Evolutionary conservation across 768 basidiomycete genomes (phyloP).

Genomic region (Mycena galericulata): DNA sequence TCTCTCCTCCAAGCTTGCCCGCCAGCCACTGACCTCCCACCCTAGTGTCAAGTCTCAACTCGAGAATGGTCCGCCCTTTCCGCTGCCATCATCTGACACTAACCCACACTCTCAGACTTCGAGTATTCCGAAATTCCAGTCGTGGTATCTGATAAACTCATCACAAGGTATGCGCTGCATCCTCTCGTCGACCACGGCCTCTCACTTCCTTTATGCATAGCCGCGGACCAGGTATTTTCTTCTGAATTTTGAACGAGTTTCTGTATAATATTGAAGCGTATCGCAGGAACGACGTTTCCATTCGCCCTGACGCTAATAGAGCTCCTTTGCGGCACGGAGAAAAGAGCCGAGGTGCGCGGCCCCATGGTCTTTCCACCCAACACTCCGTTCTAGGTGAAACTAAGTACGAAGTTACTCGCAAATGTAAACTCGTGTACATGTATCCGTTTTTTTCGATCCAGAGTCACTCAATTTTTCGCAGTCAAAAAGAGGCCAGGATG

Average conservation of each 20-base stretch:
- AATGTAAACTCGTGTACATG: too few relatives aligned
- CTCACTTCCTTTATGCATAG: slow-evolving; percentile 46
- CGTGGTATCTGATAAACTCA: slow-evolving; percentile 75
- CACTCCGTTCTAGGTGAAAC: slow-evolving; percentile 53
- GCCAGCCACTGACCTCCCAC: slow-evolving; percentile 81
- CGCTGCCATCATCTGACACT: background rate
- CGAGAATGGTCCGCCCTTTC: slow-evolving; percentile 44
- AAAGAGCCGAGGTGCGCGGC: slow-evolving; percentile 67
- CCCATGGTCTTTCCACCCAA: slow-evolving; percentile 78
- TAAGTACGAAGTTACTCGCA: too few relatives aligned
- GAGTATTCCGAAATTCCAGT: slow-evolving; percentile 82
- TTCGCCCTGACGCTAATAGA: slow-evolving; percentile 86
- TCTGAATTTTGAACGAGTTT: too few relatives aligned
- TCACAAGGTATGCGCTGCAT: slow-evolving; percentile 73
- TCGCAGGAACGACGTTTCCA: slow-evolving; percentile 76
- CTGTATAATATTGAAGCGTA: background rate
- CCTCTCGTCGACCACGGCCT: background rate
- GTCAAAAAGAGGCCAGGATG: too few relatives aligned
- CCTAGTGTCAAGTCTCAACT: slow-evolving; percentile 74
- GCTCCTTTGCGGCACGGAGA: slow-evolving; percentile 71
- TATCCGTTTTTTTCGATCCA: too few relatives aligned
- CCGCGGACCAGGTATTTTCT: slow-evolving; percentile 74
- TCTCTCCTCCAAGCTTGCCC: slow-evolving; percentile 67
- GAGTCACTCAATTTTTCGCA: too few relatives aligned
- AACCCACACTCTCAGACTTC: slow-evolving; percentile 55